These are phyloP conservation scores for Blumeria hordei DNA, from an alignment of 2,329 filamentous ascomycete species.

Conservation along the genomic window DNA sequence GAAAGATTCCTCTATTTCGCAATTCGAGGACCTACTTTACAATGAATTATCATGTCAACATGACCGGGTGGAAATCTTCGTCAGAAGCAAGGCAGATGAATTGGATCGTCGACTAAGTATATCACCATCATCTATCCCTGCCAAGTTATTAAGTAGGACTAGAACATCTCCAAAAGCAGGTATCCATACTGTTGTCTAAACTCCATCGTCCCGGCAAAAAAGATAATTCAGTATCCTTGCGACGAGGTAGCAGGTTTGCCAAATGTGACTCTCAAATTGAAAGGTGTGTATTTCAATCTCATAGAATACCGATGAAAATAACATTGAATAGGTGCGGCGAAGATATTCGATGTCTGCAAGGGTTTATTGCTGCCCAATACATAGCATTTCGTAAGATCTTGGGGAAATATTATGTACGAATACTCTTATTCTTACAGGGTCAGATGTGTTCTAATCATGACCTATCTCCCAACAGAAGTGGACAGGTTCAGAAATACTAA, in stretches of 20 bases:
- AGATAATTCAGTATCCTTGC: conserved; percentile 10
- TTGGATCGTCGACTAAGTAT: conserved; percentile 44
- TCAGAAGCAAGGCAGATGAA: conserved; percentile 58
- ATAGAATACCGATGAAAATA: conserved; percentile 1
- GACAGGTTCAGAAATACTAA: conserved; percentile 47
- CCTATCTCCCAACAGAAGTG: conserved; percentile 33
- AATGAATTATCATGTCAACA: conserved; percentile 49
- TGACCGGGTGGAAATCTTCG: conserved; percentile 53
- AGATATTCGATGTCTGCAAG: conserved; percentile 43
- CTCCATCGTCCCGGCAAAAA: conserved; percentile 5
- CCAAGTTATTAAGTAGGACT: neutral
- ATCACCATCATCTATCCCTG: conserved; percentile 9
- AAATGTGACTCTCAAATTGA: conserved; percentile 12
- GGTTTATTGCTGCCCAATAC: conserved; percentile 50
- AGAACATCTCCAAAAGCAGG: conserved; percentile 10
- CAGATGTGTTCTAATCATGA: conserved; percentile 1
- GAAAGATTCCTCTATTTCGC: conserved; percentile 28
- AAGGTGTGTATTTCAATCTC: conserved; percentile 6
- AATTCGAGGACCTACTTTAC: conserved; percentile 51
- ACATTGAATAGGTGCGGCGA: conserved; percentile 30
- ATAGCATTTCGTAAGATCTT: conserved; percentile 61
- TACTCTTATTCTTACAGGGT: neutral
- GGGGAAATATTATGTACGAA: conserved; percentile 52
- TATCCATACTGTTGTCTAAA: conserved; percentile 10
- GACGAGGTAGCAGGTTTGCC: conserved; percentile 11